Percentiles rank a stretch among this genome's conserved stretches.
Evolutionary conservation across 148 eudicot species (phyloP).

Genomic region (Persicaria maculosa): DNA sequence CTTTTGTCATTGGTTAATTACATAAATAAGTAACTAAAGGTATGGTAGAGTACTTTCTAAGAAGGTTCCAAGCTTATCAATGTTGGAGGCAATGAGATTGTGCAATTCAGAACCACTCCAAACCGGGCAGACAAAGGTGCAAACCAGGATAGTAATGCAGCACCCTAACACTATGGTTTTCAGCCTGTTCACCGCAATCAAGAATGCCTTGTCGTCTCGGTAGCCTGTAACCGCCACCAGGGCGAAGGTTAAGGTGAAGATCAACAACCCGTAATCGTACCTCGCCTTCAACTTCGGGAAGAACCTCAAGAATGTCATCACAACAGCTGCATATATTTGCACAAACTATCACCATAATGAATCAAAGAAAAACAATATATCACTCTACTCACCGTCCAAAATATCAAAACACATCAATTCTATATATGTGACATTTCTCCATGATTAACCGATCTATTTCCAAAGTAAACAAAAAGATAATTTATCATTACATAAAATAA

Average conservation of each 20-base stretch:
- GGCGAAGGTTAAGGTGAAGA: slow-evolving; percentile 58
- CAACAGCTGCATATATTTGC: slow-evolving; percentile 30
- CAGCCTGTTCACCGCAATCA: slow-evolving; percentile 38
- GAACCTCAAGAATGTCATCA: slow-evolving; percentile 40
- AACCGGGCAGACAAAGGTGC: slow-evolving; percentile 47
- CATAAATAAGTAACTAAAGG: neutral
- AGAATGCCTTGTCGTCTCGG: slow-evolving; percentile 43
- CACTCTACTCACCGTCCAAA: no score
- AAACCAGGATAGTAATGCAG: slow-evolving; percentile 30
- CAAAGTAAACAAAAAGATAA: no score
- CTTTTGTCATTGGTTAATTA: no score
- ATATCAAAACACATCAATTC: no score
- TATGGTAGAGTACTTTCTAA: slow-evolving; percentile 32
- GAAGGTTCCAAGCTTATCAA: slow-evolving; percentile 44
- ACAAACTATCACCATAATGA: no score
- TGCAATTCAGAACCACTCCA: slow-evolving; percentile 85
- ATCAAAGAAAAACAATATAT: no score
- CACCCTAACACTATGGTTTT: slow-evolving; percentile 46
- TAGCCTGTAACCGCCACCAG: slow-evolving; percentile 52
- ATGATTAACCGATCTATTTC: no score
- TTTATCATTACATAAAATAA: no score
- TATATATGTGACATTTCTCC: no score
- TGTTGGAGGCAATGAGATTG: slow-evolving; percentile 28
- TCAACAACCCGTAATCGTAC: slow-evolving; percentile 55
- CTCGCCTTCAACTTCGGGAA: slow-evolving; percentile 51